Evolutionary conservation across 176 grass and related monocot genomes (phyloP).

Genomic region (Aegilops umbellulata): DNA sequence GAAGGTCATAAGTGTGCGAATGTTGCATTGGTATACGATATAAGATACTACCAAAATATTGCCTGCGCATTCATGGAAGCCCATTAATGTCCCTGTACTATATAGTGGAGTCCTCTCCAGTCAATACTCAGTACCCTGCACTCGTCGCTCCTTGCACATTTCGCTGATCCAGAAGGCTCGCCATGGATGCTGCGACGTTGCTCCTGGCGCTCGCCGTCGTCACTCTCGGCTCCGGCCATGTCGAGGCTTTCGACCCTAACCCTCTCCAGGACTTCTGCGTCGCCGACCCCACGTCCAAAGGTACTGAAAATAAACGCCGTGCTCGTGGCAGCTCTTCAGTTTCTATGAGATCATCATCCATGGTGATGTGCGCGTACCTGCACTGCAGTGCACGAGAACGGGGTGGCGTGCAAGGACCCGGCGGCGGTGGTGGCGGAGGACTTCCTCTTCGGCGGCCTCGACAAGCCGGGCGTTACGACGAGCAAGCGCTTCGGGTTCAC

Average conservation of each 20-base stretch:
- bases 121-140: too few species aligned
- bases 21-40: too few species aligned
- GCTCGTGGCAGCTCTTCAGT: neutral
- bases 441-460: constrained; percentile 44
- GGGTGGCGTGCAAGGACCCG: constrained; percentile 43
- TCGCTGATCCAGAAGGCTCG: too few species aligned
- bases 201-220: too few species aligned
- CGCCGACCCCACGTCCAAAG: constrained; percentile 40
- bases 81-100: too few species aligned
- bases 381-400: constrained; percentile 45
- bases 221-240: neutral
- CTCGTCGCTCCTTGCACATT: too few species aligned
- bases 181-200: too few species aligned
- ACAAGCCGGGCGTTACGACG: neutral
- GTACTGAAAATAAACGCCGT: neutral
- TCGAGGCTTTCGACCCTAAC: constrained; percentile 40
- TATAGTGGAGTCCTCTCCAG: too few species aligned
- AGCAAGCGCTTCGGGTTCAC: constrained; percentile 38
- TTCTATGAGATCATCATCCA: neutral
- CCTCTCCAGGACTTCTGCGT: constrained; percentile 56
- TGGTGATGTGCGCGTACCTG: neutral
- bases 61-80: too few species aligned
- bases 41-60: too few species aligned
- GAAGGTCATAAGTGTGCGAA: too few species aligned
- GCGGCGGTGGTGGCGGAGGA: constrained; percentile 20